phyloP scores from a whole-genome alignment of 2,329 filamentous ascomycete species.

The Fusarium paranaense region DNA sequence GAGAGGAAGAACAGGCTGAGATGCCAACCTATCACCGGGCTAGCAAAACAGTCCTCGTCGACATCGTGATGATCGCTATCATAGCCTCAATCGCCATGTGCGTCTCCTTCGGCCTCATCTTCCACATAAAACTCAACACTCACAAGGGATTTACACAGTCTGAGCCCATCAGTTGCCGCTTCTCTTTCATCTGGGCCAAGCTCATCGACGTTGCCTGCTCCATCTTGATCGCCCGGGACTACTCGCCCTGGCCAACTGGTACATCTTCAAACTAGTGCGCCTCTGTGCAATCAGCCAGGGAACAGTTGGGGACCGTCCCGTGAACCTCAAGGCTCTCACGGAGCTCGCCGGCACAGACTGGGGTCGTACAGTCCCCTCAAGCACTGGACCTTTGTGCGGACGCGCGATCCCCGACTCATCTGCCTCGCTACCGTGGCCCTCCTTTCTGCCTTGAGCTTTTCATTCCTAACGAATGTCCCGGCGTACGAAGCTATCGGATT shows the following conservation, averaged over 20 bases:
- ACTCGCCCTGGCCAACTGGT: background rate
- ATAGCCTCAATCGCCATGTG: background rate
- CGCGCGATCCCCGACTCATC: background rate
- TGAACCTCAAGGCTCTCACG: background rate
- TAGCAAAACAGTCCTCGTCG: background rate
- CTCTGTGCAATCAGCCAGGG: background rate
- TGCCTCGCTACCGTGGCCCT: background rate
- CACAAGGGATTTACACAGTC: background rate
- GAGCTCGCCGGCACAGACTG: constrained; percentile 1
- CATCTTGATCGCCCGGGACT: background rate
- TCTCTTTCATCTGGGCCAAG: background rate
- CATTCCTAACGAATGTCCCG: background rate
- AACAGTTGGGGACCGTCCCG: background rate
- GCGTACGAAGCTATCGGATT: background rate
- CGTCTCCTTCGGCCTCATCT: background rate
- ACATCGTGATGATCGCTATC: background rate
- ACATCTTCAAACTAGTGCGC: background rate
- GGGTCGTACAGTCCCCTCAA: background rate
- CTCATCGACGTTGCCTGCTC: background rate
- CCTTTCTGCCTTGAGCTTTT: background rate
- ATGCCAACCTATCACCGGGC: background rate
- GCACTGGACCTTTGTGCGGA: background rate
- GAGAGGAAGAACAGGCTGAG: background rate
- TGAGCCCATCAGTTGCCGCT: background rate
- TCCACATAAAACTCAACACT: background rate